Evolutionary conservation across 345 rosid species (phyloP).

Genomic region (Rhodamnia rubescens): DNA sequence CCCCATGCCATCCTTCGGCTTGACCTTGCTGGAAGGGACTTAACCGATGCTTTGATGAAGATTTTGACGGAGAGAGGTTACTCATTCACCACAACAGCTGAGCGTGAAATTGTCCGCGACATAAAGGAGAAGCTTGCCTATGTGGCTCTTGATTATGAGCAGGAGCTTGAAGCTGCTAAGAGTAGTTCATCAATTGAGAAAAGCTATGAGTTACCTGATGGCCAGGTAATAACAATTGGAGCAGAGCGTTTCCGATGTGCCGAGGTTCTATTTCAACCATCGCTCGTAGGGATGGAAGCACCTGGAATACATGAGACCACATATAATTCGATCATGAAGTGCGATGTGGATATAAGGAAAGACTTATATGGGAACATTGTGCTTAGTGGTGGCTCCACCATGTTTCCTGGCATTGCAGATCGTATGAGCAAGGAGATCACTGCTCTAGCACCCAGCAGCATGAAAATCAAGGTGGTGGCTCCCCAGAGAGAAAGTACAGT

Average conservation of each 20-base stretch:
- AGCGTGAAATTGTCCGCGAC: conserved; percentile 26
- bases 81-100: conserved; percentile 31
- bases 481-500: conserved; percentile 28
- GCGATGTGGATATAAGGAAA: conserved; percentile 23
- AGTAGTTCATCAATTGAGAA: conserved; percentile 23
- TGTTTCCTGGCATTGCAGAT: conserved; percentile 28
- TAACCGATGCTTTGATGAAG: conserved; percentile 55
- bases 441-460: conserved; percentile 23
- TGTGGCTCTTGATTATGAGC: conserved; percentile 23
- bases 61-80: conserved; percentile 36
- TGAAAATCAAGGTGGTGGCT: conserved; percentile 26
- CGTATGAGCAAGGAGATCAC: conserved; percentile 27
- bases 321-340: conserved; percentile 25
- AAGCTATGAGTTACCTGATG: conserved; percentile 24
- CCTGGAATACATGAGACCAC: conserved; percentile 30
- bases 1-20: conserved; percentile 61
- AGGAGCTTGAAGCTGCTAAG: conserved; percentile 24
- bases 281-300: conserved; percentile 27
- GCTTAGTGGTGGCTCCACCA: conserved; percentile 23
- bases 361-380: conserved; percentile 24
- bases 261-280: conserved; percentile 25
- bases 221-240: conserved; percentile 22
- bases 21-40: conserved; percentile 53
- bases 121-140: conserved; percentile 27
- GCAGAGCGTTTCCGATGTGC: conserved; percentile 28